Evolutionary conservation across 2,329 filamentous ascomycete genomes (phyloP), one percentile per base, ranked within the genome.

Genomic region (Aspergillus candidus): DNA sequence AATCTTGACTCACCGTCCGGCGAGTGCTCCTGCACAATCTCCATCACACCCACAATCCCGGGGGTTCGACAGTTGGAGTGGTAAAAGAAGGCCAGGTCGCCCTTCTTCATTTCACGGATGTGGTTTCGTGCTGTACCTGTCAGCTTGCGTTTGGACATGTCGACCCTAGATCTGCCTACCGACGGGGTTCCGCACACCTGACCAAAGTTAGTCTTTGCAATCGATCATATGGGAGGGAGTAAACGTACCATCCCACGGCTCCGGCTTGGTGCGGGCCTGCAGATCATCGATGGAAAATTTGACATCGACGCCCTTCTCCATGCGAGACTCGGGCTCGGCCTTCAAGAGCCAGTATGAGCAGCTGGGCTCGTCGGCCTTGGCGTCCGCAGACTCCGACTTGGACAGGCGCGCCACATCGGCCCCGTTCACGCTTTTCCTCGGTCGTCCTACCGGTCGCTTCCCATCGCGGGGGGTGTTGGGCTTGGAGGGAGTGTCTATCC

Each of bases 71-170:
- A 93, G 58, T 93, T 94, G 37, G 87, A 94, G 68, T 96, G 91
- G 63, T 97, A 97, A 71, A 98, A 97, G 71, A 98, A 97, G 18
- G 89, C 90, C 29, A 90, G 75, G 61, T 98, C 93, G 40, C 90
- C 90, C 44, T 83, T 82, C 57, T 87, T 89, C 93, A 98, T 98
- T 7, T 82, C 79, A 27, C 87, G 80, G 70, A 98, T 83, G 62
- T 96, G 88, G 60, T 96, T 97, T 18, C 88, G 81, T 6, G 91
- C 91, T 68, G 64, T 35, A 41, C 32, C 8, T 34, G 52, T 64
- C 34, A 62, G 57, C 35, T 30, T 11, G 3, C 29, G 32, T 13
- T 41, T 39, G 32, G 13, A 29, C 27, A 34, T 29, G 13, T 13
- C 41, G 15, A 38, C 11, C 22, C n/a, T 35, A 7, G 27, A 17